Evolutionary conservation across 2,329 filamentous ascomycete genomes (phyloP), one percentile per base, ranked within the genome.

Genomic region (Saccharata proteae): DNA sequence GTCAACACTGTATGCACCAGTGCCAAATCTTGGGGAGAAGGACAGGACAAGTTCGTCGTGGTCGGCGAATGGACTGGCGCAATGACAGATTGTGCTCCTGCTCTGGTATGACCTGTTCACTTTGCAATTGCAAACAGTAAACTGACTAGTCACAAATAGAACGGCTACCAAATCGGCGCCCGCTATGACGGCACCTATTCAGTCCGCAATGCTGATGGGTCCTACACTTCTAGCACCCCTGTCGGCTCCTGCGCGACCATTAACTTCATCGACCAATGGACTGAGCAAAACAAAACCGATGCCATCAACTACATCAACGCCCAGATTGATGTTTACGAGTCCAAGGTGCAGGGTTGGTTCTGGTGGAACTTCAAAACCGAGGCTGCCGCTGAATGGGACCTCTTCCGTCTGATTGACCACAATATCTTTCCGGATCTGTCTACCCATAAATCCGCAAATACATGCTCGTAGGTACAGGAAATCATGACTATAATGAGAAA

Each of bases 51-150:
- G 4, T 56, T 55, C 3, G 49, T 57, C 19, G 48, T 55, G 23
- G 58, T 64, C 5, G 59, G 61, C 35, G 61, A 64, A 36, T 64
- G 60, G 49, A 54, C 49, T 8, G 56, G 54, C 3, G 20, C 20
- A n/a, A 22, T 22, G 20, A 22, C 20, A n/a, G 20, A 22, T n/a
- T 22, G 20, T n/a, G 20, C 20, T n/a, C 20, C 20, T n/a, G 8
- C 8, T n/a, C 20, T 22, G n/a, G n/a, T n/a, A n/a, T n/a, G n/a
- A n/a, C n/a, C n/a, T n/a, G n/a, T n/a, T n/a, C n/a, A n/a, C n/a
- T n/a, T n/a, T n/a, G n/a, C n/a, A n/a, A n/a, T n/a, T n/a, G n/a
- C n/a, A n/a, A n/a, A n/a, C n/a, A n/a, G n/a, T n/a, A n/a, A n/a
- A n/a, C n/a, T n/a, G n/a, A n/a, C n/a, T n/a, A n/a, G n/a, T n/a